Evolutionary conservation across 1,284 basidiomycete genomes (phyloP), one percentile per base, ranked within the genome.

Genomic region (Rhodotorula sp.): DNA sequence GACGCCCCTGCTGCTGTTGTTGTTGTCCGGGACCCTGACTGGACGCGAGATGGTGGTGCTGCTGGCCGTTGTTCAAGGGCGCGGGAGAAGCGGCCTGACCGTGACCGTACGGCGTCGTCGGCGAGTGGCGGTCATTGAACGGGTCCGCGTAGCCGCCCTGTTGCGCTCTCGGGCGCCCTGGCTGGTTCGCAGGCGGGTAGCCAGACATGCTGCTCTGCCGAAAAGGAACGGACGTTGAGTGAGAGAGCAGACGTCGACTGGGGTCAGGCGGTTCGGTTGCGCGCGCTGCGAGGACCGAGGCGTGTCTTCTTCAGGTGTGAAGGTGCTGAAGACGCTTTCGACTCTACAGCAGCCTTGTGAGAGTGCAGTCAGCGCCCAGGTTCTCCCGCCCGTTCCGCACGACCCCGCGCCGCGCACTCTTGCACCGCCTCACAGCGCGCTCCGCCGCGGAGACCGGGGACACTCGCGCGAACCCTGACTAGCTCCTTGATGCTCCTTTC

Each of bases 111-210:
- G 58, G 49, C 31, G 64, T 65, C 39, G 70, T 62, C 29, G 70
- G 64, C 23, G 67, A 64, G 61, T 65, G 61, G 18, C 64, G 64
- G 60, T 72, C 70, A 26, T 39, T 54, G 64, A 72, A 72, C 18
- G 70, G 70, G 67, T 68, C 64, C 21, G 58, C 58, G 43, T 62
- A 65, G 39, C 58, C 65, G 51, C 47, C 47, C n/a, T 58, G 52
- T 8, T 56, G 54, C n/a, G 16, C 20, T 18, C 20, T 18, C 49
- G 18, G 49, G 49, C 49, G 49, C 18, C 49, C 58, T 7, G 12
- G 3, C 5, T 18, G 43, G 23, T 56, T n/a, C 12, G 39, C 21
- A 3, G 70, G 69, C 16, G 70, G 70, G 31, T 72, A 72, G 51
- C 60, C 62, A n/a, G 54, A 23, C 70, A 65, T 65, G 39, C 26